phyloP scores from a whole-genome alignment of 2,329 filamentous ascomycete genomes.

The Biscogniauxia sp. region DNA sequence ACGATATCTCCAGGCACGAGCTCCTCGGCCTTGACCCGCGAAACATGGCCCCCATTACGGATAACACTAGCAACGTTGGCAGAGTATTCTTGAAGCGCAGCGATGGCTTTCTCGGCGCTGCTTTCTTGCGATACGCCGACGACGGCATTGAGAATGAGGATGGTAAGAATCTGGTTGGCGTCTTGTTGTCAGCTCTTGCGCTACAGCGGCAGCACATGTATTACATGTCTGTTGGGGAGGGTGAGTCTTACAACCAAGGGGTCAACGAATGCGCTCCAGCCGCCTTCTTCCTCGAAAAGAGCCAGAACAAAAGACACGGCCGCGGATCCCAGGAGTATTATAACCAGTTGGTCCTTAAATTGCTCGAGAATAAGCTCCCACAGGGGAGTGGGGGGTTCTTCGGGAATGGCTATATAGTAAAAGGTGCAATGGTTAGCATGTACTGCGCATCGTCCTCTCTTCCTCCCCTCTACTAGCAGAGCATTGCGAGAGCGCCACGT shows the following conservation, averaged over 20 bases:
- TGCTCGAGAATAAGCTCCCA: constrained; percentile 98
- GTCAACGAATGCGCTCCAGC: constrained; percentile 97
- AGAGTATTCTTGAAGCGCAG: constrained; percentile 96
- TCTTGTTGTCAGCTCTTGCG: constrained; percentile 16
- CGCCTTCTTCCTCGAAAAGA: constrained; percentile 87
- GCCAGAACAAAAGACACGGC: constrained; percentile 91
- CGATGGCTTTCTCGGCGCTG: constrained; percentile 97
- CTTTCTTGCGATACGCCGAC: constrained; percentile 98
- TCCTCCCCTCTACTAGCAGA: constrained; percentile 11
- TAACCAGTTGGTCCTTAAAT: constrained; percentile 97
- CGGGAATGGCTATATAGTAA: constrained; percentile 54
- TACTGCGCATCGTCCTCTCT: constrained; percentile 3
- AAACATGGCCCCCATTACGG: constrained; percentile 73
- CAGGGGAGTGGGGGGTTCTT: constrained; percentile 92
- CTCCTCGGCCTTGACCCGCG: constrained; percentile 91
- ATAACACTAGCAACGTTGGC: constrained; percentile 96
- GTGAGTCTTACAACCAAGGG: constrained; percentile 75
- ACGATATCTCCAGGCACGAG: constrained; percentile 93
- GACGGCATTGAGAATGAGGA: constrained; percentile 92
- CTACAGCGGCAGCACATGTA: background rate
- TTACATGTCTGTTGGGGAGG: too few species aligned
- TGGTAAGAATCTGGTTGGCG: constrained; percentile 78
- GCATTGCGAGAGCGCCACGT: constrained; percentile 28
- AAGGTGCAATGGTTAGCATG: constrained; percentile 9
- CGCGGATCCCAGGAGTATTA: constrained; percentile 90